phyloP scores from a whole-genome alignment of 805 yeast species.

The Peterozyma toletana region DNA sequence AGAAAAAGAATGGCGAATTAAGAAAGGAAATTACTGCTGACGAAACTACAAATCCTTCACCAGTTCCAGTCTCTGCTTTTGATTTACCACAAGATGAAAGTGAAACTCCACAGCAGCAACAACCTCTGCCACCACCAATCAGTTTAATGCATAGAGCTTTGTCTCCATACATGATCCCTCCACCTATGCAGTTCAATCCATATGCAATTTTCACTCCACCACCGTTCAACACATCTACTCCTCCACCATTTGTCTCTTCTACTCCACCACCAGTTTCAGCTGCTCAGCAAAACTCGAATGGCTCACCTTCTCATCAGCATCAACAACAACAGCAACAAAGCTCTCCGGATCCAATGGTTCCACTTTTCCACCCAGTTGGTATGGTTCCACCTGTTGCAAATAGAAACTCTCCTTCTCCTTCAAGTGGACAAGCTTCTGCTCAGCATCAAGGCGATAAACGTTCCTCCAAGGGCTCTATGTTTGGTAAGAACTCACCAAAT shows the following conservation, averaged over 20 bases:
- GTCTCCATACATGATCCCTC: conserved; percentile 39
- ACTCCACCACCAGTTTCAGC: conserved; percentile 7
- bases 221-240: conserved; percentile 13
- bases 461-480: conserved; percentile 6
- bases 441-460: conserved; percentile 5
- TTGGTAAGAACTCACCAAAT: not conserved
- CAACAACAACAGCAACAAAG: conserved; percentile 2
- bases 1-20: no score
- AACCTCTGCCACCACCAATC: not conserved
- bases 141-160: conserved; percentile 13
- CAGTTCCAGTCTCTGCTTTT: no score
- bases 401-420: conserved; percentile 17
- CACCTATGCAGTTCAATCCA: conserved; percentile 30
- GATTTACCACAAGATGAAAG: no score
- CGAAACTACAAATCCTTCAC: no score
- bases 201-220: conserved; percentile 26
- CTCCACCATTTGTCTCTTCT: conserved; percentile 11
- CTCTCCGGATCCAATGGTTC: not conserved
- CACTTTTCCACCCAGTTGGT: not conserved
- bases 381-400: conserved; percentile 7
- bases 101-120: not conserved
- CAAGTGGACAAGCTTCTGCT: conserved; percentile 10
- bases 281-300: not conserved
- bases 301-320: conserved; percentile 2
- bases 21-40: no score